Base-by-base conservation (phyloP, 352 stramenopile species). In the Phytophthora melonis region DNA sequence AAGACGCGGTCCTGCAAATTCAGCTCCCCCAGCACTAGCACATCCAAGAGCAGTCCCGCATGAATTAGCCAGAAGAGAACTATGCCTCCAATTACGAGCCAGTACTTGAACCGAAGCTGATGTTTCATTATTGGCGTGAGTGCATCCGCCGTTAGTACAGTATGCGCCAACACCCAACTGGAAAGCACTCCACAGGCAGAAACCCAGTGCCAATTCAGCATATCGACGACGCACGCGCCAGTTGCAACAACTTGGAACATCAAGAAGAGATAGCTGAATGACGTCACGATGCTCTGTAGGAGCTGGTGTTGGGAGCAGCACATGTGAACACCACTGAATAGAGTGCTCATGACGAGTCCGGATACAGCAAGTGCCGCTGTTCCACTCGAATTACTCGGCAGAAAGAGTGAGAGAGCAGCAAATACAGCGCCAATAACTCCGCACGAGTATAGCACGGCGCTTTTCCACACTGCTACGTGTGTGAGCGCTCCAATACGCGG, bases 31-130 rank as follows among this genome's bases (percentile, higher is more conserved):
- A 49, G 41, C 14, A 49, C 41, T 21, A 49, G 5, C 41, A 53
- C n/a, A 13, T 53, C 45, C 6, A 53, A n/a, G 13, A 53, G n/a
- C 14, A 53, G n/a, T 2, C 18, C 45, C 6, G 45, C 45, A 25
- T 53, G 45, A 13, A 53, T 53, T 5, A 53, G n/a, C 45, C 45
- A 53, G n/a, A 53, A 53, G 18, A 53, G n/a, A 3, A 25, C n/a
- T 14, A 53, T 53, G 6, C 45, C 45, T 25, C 45, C 45, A 27
- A 53, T 53, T 53, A 53, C n/a, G n/a, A 53, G 45, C 45, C 45
- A 53, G 45, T 49, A 53, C 45, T 53, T 53, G 45, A 53, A 53
- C 9, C 45, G 45, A 27, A 53, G 45, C n/a, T n/a, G 45, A 14
- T 10, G 7, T 25, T 53, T 53, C 45, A 53, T 53, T 27, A 25